These are phyloP conservation scores for Pichia sp. DNA, from an alignment of 1,139 yeast genomes.

Conservation along the genomic window DNA sequence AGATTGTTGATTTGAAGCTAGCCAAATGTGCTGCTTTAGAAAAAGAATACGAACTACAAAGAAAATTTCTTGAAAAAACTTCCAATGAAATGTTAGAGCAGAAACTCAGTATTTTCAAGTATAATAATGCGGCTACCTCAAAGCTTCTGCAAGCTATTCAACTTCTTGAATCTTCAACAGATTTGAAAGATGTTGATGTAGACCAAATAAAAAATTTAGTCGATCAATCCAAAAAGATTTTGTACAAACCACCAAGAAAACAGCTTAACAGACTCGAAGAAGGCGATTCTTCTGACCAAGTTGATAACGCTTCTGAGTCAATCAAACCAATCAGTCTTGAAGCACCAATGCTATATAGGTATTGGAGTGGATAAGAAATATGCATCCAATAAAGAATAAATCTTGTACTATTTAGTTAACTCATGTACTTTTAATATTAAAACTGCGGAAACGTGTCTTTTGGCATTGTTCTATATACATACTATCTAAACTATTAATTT, in stretches of 20 bases:
- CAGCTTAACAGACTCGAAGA: constrained; percentile 28
- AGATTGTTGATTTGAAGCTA: constrained; percentile 72
- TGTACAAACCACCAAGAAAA: constrained; percentile 44
- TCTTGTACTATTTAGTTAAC: no score
- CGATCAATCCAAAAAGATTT: constrained; percentile 41
- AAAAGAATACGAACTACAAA: constrained; percentile 69
- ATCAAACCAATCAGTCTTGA: constrained; percentile 71
- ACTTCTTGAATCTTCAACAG: constrained; percentile 26
- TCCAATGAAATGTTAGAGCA: constrained; percentile 80
- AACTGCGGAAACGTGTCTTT: no score
- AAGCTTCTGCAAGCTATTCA: constrained; percentile 41
- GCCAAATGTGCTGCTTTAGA: constrained; percentile 66
- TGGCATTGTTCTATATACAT: background rate
- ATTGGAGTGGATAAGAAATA: constrained; percentile 91
- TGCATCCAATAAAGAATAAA: no score
- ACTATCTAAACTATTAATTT: no score
- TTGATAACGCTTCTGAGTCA: constrained; percentile 29
- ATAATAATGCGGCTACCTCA: constrained; percentile 46
- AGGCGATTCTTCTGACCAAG: constrained; percentile 14
- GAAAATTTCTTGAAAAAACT: constrained; percentile 62
- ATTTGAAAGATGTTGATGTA: constrained; percentile 11
- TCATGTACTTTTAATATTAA: no score
- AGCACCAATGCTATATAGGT: constrained; percentile 77
- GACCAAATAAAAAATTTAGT: constrained; percentile 30
- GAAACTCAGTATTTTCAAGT: constrained; percentile 61